These are phyloP conservation scores for Codiaeum variegatum DNA, from an alignment of 441 rosid species.

Conservation along the genomic window DNA sequence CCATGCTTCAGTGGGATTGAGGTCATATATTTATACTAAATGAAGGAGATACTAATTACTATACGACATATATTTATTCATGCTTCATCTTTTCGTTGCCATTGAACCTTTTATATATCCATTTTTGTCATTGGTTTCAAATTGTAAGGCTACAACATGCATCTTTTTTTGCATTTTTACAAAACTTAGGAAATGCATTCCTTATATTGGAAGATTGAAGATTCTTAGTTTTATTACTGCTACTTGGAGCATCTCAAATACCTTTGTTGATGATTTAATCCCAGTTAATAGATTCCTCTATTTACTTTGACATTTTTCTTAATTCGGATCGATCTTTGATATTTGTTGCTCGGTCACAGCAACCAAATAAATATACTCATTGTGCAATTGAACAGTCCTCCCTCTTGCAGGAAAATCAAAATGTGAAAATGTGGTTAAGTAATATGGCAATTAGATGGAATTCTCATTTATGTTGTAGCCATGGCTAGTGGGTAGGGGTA, in stretches of 20 bases:
- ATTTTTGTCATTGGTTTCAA: constrained; percentile 6
- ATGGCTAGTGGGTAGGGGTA: too few relatives aligned
- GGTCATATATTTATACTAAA: too few relatives aligned
- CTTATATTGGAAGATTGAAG: not conserved
- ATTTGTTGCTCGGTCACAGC: constrained; percentile 54
- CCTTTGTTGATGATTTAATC: not conserved
- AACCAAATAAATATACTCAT: constrained; percentile 67
- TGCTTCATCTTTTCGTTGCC: constrained; percentile 30
- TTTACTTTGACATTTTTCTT: constrained; percentile 6
- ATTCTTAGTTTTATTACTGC: not conserved
- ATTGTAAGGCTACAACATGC: constrained; percentile 10
- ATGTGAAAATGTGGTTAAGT: constrained; percentile 38
- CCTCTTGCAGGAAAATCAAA: constrained; percentile 61
- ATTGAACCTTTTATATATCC: not conserved
- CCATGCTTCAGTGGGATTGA: too few relatives aligned
- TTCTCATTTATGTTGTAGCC: constrained; percentile 9
- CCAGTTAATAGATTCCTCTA: not conserved
- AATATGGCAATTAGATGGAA: constrained; percentile 16
- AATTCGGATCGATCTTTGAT: constrained; percentile 19
- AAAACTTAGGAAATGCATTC: constrained; percentile 6
- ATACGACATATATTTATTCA: constrained; percentile 59
- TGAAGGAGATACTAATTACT: constrained; percentile 37
- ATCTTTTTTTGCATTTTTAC: not conserved
- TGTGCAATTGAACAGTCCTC: constrained; percentile 85
- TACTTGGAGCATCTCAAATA: not conserved